A percentile compares a stretch with the other conserved stretches of the same genome.
Evolutionary conservation across 306 rosid genomes (phyloP).

Genomic region (Rosa lucieae): DNA sequence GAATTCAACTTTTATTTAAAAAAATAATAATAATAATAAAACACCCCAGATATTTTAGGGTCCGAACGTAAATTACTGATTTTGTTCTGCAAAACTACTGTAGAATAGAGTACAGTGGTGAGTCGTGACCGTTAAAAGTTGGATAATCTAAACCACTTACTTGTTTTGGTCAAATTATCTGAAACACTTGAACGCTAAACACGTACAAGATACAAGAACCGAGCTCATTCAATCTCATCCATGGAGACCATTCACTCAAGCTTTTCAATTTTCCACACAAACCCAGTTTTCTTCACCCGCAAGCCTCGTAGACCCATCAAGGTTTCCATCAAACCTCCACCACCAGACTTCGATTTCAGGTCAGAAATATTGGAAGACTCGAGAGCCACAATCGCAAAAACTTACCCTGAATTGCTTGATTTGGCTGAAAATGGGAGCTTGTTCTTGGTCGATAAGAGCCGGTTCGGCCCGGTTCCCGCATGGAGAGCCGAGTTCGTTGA

Average conservation of each 20-base stretch:
- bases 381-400: conserved; percentile 50
- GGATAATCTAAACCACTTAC: neutral
- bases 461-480: conserved; percentile 70
- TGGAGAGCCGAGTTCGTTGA: conserved; percentile 79
- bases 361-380: conserved; percentile 50
- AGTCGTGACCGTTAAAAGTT: neutral
- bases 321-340: conserved; percentile 67
- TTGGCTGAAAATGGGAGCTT: conserved; percentile 68
- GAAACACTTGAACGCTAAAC: neutral
- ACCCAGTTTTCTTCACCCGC: conserved; percentile 36
- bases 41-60: no score
- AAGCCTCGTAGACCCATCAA: conserved; percentile 38
- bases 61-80: no score
- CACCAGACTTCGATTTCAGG: conserved; percentile 72
- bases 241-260: conserved; percentile 57
- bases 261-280: conserved; percentile 49
- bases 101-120: neutral
- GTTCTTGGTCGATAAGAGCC: conserved; percentile 70
- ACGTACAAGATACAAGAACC: neutral
- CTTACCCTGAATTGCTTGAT: conserved; percentile 76
- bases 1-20: no score
- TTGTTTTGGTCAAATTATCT: neutral
- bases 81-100: no score
- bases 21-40: no score
- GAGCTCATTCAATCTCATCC: conserved; percentile 13